A percentile compares a stretch with the other conserved stretches of the same genome.
These are phyloP conservation scores for Ulmus americana DNA, from an alignment of 331 rosid species.

Conservation along the genomic window DNA sequence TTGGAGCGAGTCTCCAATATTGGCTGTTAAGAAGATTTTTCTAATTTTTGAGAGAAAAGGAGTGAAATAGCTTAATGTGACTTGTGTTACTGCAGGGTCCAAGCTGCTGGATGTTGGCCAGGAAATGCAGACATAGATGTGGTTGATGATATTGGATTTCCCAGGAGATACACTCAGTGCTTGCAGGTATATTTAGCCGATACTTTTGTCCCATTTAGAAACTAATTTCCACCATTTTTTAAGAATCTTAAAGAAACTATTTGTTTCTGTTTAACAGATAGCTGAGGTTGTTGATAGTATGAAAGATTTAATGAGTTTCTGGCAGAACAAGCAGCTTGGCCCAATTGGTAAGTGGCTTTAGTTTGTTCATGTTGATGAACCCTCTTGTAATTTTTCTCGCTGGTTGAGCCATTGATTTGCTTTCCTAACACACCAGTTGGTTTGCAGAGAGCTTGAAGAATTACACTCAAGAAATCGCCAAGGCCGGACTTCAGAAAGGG, in stretches of 20 bases:
- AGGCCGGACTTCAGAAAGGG: neutral
- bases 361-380: neutral
- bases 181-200: conserved; percentile 21
- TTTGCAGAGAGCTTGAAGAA: conserved; percentile 24
- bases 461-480: conserved; percentile 5
- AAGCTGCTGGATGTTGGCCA: conserved; percentile 16
- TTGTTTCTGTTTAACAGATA: conserved; percentile 14
- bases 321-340: conserved; percentile 7
- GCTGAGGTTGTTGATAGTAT: conserved; percentile 19
- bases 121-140: conserved; percentile 12
- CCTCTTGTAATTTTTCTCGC: neutral
- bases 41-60: too few relatives aligned
- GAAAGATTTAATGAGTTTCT: conserved; percentile 28
- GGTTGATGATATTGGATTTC: conserved; percentile 25
- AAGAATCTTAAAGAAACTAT: neutral
- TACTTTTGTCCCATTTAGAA: conserved; percentile 2
- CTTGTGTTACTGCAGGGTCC: conserved; percentile 20
- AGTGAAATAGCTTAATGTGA: neutral
- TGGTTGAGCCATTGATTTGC: neutral
- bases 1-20: too few relatives aligned
- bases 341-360: conserved; percentile 27
- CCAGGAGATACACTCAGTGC: conserved; percentile 23
- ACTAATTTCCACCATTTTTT: neutral
- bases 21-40: too few relatives aligned
- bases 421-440: neutral